Conservation (phyloP, 2,329 filamentous ascomycete species). For the Pyricularia sp. region DNA sequence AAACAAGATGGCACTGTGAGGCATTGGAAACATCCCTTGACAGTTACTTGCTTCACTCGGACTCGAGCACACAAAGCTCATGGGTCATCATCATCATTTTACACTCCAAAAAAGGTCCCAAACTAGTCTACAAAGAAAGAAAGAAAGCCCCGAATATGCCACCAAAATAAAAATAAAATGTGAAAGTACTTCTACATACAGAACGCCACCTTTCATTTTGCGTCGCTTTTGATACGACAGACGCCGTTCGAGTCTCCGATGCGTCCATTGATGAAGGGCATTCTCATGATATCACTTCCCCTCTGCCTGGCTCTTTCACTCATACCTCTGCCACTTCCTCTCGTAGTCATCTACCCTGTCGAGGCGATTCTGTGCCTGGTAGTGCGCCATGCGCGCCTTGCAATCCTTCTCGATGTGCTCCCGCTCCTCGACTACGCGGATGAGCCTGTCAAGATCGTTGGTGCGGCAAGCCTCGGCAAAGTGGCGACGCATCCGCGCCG, state of each 20-base stretch:
- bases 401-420: conserved; percentile 43
- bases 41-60: not conserved
- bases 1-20: not conserved
- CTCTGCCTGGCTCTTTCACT: not conserved
- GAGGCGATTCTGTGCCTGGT: not conserved
- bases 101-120: not conserved
- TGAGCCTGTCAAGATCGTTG: conserved; percentile 58
- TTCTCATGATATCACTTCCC: not conserved
- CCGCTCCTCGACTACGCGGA: conserved; percentile 46
- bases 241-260: not conserved
- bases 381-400: not conserved
- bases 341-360: not conserved
- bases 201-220: not conserved
- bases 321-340: not conserved
- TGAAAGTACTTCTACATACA: not conserved
- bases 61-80: not conserved
- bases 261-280: not conserved
- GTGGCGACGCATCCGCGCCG: conserved; percentile 63
- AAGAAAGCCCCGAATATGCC: not conserved
- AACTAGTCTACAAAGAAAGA: not conserved
- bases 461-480: conserved; percentile 58
- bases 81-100: not conserved
- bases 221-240: not conserved
- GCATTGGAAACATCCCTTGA: not conserved
- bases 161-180: not conserved